Evolutionary conservation across 768 basidiomycete species (phyloP).

Genomic region (Tricholoma flavovirens): DNA sequence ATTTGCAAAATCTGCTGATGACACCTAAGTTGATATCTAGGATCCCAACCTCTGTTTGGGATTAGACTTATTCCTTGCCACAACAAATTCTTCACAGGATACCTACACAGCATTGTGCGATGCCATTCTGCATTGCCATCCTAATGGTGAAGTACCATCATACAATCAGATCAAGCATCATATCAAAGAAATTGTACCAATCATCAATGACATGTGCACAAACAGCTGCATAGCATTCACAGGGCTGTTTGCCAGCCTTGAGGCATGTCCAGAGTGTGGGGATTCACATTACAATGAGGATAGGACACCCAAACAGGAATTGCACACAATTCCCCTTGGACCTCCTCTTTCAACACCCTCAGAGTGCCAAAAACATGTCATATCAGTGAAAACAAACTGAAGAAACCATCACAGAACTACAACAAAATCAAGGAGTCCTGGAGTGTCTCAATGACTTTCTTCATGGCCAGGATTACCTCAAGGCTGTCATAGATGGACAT

Average conservation of each 20-base stretch:
- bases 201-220: conserved; percentile 21
- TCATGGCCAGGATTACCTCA: neutral
- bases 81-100: no score
- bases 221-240: conserved; percentile 21
- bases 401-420: neutral
- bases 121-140: no score
- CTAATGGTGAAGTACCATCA: neutral
- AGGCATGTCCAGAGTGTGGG: conserved; percentile 11
- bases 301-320: conserved; percentile 5
- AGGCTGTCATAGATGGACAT: neutral
- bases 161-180: conserved; percentile 6
- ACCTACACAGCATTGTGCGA: no score
- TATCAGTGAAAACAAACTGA: neutral
- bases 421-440: neutral
- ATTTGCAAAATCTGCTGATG: no score
- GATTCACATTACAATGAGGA: conserved; percentile 12
- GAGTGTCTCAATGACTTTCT: conserved; percentile 2
- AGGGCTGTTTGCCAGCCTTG: conserved; percentile 13
- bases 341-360: no score
- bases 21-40: no score
- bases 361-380: conserved; percentile 7
- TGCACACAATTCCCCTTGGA: no score
- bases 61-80: no score
- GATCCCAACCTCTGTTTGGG: no score
- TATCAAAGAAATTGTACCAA: conserved; percentile 7